Base-by-base conservation (phyloP, 176 grass and related monocot species). In the Rhynchospora tenuis region DNA sequence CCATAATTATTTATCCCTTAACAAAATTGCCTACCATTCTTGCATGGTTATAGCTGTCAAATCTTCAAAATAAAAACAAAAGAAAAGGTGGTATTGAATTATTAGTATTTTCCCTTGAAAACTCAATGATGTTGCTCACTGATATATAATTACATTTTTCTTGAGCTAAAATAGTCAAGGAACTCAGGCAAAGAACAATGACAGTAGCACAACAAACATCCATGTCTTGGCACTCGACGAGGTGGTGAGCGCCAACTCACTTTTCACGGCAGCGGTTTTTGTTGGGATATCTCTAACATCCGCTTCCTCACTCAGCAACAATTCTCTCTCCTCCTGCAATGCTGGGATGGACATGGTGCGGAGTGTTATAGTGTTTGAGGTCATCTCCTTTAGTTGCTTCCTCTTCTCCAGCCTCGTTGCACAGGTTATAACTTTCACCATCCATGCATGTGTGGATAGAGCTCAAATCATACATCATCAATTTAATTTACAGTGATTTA, bases 321-420 rank as follows among this genome's bases (percentile, higher is more conserved):
- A 61, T 23, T 65, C 79, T 9, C 38, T 82, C 6, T 65, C 74
- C 17, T 51, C 84, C 48, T 86, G 84, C 47, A 54, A 86, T 59
- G 85, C 76, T 5, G 85, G 85, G 31, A 28, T 23, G 24, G 85
- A 86, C 76, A 56, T 86, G 57, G 64, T 58, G 24, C 85, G 78
- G 16, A 63, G 43, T 48, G 77, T 81, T 27, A 63, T 86, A 59
- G 78, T 86, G 47, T 86, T 86, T 58, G 77, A 86, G 78, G 54
- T 86, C 31, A 76, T 81, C 77, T 86, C 85, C 61, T 86, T 86
- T 62, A 81, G 85, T 80, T 86, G 23, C 63, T 86, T 86, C 85
- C 85, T 86, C 75, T 86, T 86, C 63, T 86, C 85, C 78, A 81
- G 29, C 50, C 27, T 86, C 2, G 20, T 86, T 4, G 78, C 85